Evolutionary conservation across 2,329 filamentous ascomycete genomes (phyloP).

Genomic region (Ophiostoma montium): DNA sequence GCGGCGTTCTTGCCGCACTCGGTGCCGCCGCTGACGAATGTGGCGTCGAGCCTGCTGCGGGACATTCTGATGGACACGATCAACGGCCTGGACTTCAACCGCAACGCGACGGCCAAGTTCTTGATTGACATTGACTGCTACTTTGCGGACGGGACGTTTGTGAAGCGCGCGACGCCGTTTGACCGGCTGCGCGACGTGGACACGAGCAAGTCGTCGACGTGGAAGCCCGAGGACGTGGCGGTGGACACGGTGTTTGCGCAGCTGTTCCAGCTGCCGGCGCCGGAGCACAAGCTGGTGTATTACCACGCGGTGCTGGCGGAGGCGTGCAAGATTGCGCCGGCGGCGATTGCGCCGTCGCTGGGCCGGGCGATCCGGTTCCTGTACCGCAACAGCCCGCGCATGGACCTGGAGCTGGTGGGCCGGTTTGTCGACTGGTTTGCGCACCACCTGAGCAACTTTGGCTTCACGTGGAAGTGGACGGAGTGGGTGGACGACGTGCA

Average conservation of each 20-base stretch:
- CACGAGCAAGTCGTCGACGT: constrained; percentile 55
- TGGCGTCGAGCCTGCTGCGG: constrained; percentile 70
- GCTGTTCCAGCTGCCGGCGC: constrained; percentile 69
- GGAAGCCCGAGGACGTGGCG: constrained; percentile 95
- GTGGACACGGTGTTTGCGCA: constrained; percentile 98
- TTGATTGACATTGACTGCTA: constrained; percentile 92
- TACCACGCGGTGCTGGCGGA: constrained; percentile 94
- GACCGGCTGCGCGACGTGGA: constrained; percentile 68
- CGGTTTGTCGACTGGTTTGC: constrained; percentile 96
- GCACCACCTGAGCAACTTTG: constrained; percentile 96
- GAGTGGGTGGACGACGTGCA: constrained; percentile 87
- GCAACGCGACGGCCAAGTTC: constrained; percentile 72
- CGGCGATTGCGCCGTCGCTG: constrained; percentile 87
- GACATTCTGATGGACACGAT: constrained; percentile 85
- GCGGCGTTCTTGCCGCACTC: constrained; percentile 75
- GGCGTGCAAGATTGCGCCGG: constrained; percentile 87
- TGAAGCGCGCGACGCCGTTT: constrained; percentile 84
- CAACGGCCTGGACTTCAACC: constrained; percentile 86
- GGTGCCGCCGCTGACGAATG: constrained; percentile 61
- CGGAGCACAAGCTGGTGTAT: constrained; percentile 91
- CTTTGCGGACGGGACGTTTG: constrained; percentile 78
- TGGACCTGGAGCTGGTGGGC: constrained; percentile 77
- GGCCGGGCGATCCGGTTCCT: constrained; percentile 86
- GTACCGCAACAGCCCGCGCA: constrained; percentile 65
- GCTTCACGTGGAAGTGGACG: constrained; percentile 98